Percentiles rank a stretch among this genome's conserved stretches.
phyloP scores from a whole-genome alignment of 495 filamentous ascomycete genomes.

The Podospora appendiculata region DNA sequence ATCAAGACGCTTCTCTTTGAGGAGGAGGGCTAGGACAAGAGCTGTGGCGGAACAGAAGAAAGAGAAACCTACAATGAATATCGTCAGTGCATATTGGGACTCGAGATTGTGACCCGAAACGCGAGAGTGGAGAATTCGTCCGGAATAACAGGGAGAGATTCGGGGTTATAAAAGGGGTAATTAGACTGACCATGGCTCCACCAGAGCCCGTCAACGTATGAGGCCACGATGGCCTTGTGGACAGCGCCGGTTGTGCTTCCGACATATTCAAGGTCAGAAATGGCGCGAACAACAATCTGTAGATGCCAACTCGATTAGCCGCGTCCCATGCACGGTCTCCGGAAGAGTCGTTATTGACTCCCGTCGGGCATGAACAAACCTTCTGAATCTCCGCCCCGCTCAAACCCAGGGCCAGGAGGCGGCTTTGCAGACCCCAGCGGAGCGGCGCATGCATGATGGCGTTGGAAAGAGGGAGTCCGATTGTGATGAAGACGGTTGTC shows the following conservation, averaged over 20 bases:
- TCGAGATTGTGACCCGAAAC: no score
- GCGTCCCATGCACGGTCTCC: no score
- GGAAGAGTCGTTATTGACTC: no score
- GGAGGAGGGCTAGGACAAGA: constrained; percentile 15
- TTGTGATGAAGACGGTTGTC: constrained; percentile 41
- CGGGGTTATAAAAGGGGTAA: not conserved
- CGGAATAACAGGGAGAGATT: not conserved
- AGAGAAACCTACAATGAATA: constrained; percentile 11
- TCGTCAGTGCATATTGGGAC: no score
- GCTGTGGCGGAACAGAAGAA: constrained; percentile 14
- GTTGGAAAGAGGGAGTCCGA: constrained; percentile 44
- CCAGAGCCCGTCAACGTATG: constrained; percentile 32
- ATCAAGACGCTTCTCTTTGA: constrained; percentile 11
- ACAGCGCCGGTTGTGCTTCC: constrained; percentile 33
- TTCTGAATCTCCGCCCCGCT: constrained; percentile 11
- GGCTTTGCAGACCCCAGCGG: constrained; percentile 9
- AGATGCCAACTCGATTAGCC: no score
- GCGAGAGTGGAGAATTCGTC: no score
- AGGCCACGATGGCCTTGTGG: constrained; percentile 16
- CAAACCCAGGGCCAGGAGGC: constrained; percentile 19
- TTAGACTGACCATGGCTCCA: constrained; percentile 27
- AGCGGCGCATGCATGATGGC: constrained; percentile 30
- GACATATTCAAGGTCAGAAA: constrained; percentile 44
- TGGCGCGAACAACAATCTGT: constrained; percentile 28
- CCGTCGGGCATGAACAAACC: constrained; percentile 5